phyloP scores from a whole-genome alignment of 805 yeast species.

The Metschnikowia kofuensis region DNA sequence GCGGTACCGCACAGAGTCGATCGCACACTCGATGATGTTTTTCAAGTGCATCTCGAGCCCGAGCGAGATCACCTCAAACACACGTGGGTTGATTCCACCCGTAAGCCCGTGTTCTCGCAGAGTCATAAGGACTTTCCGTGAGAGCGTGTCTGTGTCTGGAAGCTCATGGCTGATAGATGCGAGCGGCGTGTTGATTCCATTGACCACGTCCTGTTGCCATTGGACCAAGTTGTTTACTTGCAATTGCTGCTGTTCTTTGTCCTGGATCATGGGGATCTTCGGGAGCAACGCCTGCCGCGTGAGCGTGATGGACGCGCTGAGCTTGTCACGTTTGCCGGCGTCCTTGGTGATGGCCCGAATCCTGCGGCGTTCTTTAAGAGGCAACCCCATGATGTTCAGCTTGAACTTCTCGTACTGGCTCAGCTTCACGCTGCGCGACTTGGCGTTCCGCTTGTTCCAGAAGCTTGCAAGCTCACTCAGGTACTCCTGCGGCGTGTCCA shows the following conservation, averaged over 20 bases:
- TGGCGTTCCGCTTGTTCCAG: slow-evolving; percentile 50
- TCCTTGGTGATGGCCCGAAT: slow-evolving; percentile 81
- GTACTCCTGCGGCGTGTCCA: slow-evolving; percentile 64
- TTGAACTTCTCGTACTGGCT: slow-evolving; percentile 79
- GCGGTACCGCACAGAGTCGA: slow-evolving; percentile 67
- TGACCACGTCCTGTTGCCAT: slow-evolving; percentile 91
- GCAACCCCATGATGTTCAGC: slow-evolving; percentile 80
- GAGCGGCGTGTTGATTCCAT: slow-evolving; percentile 78
- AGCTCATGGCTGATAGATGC: slow-evolving; percentile 74
- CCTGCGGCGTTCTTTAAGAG: slow-evolving; percentile 80
- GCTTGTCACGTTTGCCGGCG: slow-evolving; percentile 72
- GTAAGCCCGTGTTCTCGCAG: slow-evolving; percentile 88
- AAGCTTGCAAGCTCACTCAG: slow-evolving; percentile 41
- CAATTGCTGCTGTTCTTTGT: slow-evolving; percentile 41
- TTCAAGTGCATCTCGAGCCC: slow-evolving; percentile 83
- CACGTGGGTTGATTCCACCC: slow-evolving; percentile 74
- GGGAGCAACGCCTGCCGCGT: slow-evolving; percentile 76
- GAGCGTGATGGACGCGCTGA: slow-evolving; percentile 64
- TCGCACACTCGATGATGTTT: slow-evolving; percentile 66
- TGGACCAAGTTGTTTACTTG: slow-evolving; percentile 56
- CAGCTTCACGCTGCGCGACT: slow-evolving; percentile 44
- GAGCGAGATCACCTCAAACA: slow-evolving; percentile 70
- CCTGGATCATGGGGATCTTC: slow-evolving; percentile 73
- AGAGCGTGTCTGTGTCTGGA: slow-evolving; percentile 73
- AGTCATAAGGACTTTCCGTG: slow-evolving; percentile 70